These are phyloP conservation scores for Corylus americana DNA, from an alignment of 306 rosid genomes.

Conservation along the genomic window DNA sequence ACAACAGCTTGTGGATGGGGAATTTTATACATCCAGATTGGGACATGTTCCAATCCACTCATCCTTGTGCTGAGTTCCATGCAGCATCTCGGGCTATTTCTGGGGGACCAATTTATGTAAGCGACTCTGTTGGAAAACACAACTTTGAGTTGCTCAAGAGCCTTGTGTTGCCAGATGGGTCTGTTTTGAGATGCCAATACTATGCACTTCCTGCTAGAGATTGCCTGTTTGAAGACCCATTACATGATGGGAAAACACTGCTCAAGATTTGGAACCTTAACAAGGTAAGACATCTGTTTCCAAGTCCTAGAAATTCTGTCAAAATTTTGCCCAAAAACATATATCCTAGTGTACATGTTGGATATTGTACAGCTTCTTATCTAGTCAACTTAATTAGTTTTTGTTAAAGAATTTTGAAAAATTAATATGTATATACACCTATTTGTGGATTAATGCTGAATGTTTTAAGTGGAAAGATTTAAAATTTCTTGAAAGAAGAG, in stretches of 20 bases:
- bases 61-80: conserved; percentile 68
- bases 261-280: conserved; percentile 89
- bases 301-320: not conserved
- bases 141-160: conserved; percentile 66
- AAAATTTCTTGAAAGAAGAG: no score
- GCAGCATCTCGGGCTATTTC: conserved; percentile 78
- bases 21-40: conserved; percentile 80
- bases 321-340: not conserved
- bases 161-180: conserved; percentile 63
- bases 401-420: no score
- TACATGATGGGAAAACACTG: conserved; percentile 74
- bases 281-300: conserved; percentile 44
- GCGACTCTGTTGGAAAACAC: conserved; percentile 68
- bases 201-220: conserved; percentile 81
- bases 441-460: no score
- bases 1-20: conserved; percentile 82
- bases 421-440: no score
- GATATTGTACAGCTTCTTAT: no score
- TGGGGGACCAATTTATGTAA: conserved; percentile 76
- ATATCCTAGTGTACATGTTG: not conserved
- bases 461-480: no score
- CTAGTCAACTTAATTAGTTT: no score
- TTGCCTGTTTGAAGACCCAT: conserved; percentile 66
- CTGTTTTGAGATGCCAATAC: conserved; percentile 67
- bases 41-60: conserved; percentile 83